phyloP scores from a whole-genome alignment of 2,329 filamentous ascomycete genomes.

The Tympanopsis confertula region DNA sequence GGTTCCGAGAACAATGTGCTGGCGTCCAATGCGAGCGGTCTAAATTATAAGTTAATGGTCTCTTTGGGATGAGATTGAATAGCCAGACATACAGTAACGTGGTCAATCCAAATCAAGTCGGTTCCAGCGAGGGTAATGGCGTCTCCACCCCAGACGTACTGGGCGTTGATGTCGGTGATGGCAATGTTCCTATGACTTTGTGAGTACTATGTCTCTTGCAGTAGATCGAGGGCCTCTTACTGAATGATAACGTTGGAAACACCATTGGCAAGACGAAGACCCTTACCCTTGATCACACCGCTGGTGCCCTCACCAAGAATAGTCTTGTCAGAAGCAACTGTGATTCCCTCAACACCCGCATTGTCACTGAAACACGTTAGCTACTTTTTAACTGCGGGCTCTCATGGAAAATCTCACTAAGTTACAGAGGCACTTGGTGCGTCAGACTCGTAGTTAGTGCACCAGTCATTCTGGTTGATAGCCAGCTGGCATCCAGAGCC shows the following conservation, averaged over 20 bases:
- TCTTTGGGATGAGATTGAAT: conserved; percentile 10
- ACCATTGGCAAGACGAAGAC: conserved; percentile 32
- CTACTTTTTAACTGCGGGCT: not conserved
- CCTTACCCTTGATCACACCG: conserved; percentile 46
- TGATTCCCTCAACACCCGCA: conserved; percentile 36
- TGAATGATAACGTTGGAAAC: conserved; percentile 48
- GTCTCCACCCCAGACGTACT: conserved; percentile 49
- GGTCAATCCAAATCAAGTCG: conserved; percentile 37
- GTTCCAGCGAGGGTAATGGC: conserved; percentile 37
- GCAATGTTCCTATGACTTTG: conserved; percentile 30
- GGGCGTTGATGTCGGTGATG: conserved; percentile 41
- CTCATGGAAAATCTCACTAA: conserved; percentile 17
- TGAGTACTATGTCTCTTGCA: not conserved
- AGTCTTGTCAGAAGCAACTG: conserved; percentile 43
- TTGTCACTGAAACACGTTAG: conserved; percentile 27
- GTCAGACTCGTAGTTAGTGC: conserved; percentile 43
- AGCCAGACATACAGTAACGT: conserved; percentile 23
- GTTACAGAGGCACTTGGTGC: conserved; percentile 31
- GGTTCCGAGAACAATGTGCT: conserved; percentile 47
- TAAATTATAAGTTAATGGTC: conserved; percentile 9
- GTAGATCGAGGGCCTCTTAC: conserved; percentile 3
- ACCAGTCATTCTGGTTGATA: conserved; percentile 49
- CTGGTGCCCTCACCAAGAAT: conserved; percentile 37
- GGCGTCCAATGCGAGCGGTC: conserved; percentile 44
- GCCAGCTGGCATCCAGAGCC: conserved; percentile 40